Percentiles rank a stretch among this genome's conserved stretches.
Evolutionary conservation across 1,284 basidiomycete species (phyloP).

Genomic region (Ganoderma multipileum): DNA sequence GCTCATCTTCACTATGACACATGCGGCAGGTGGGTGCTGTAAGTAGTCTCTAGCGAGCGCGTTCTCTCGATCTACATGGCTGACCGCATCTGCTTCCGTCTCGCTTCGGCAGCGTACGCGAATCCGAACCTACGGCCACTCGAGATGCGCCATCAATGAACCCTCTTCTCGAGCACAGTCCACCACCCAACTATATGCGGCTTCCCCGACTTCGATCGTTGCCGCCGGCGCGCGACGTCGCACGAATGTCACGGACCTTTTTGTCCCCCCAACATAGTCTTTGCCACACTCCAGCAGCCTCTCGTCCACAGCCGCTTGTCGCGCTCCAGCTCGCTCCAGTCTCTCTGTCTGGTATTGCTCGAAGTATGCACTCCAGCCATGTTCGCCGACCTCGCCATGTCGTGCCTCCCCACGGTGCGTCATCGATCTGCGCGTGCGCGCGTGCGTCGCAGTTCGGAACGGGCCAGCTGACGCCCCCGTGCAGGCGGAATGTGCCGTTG

Average conservation of each 20-base stretch:
- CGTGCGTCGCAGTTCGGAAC: not conserved
- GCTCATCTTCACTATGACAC: not conserved
- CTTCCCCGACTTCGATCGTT: not conserved
- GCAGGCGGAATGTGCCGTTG: not conserved
- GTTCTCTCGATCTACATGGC: not conserved
- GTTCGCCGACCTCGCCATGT: not conserved
- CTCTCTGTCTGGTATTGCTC: not conserved
- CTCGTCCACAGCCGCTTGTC: not conserved
- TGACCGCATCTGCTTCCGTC: not conserved
- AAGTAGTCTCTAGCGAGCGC: not conserved
- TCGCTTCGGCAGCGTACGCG: conserved; percentile 3
- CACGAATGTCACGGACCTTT: conserved; percentile 1
- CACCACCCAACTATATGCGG: not conserved
- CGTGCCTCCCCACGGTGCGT: conserved; percentile 4
- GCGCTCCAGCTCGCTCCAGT: conserved; percentile 1
- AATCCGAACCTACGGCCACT: not conserved
- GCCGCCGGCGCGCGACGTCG: not conserved
- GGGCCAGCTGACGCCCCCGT: not conserved
- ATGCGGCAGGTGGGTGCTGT: not conserved
- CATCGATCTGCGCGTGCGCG: conserved; percentile 1
- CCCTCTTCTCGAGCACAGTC: conserved; percentile 4
- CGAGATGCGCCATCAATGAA: conserved; percentile 1
- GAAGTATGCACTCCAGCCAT: not conserved
- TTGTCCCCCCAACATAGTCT: not conserved
- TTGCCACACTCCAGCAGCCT: not conserved